These are phyloP conservation scores for Sporobolomyces phaffii DNA, from an alignment of 768 basidiomycete genomes.

Conservation along the genomic window DNA sequence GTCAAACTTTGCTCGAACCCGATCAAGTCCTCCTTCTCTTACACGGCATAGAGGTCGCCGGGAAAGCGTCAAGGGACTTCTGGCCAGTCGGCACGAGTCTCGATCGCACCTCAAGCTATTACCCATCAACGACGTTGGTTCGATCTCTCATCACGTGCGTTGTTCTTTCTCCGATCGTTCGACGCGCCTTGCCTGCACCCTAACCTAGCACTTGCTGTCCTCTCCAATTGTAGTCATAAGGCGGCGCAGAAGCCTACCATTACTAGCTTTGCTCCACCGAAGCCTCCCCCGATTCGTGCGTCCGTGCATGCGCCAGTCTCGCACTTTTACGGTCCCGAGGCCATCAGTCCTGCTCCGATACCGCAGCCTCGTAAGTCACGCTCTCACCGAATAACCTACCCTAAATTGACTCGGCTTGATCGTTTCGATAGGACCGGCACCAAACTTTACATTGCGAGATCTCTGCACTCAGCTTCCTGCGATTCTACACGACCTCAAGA, in stretches of 20 bases:
- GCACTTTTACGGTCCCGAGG: background rate
- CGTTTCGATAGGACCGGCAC: too few species aligned
- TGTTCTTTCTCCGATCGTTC: background rate
- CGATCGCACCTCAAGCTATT: background rate
- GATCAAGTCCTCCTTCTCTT: background rate
- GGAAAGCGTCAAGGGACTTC: conserved; percentile 6
- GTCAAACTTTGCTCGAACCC: background rate
- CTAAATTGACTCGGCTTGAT: too few species aligned
- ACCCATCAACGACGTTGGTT: background rate
- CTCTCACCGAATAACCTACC: background rate
- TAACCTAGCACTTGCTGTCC: background rate
- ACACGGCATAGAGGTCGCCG: background rate
- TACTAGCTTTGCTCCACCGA: conserved; percentile 1
- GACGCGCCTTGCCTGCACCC: background rate
- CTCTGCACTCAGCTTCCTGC: background rate
- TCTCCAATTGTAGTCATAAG: background rate
- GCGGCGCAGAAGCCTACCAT: background rate
- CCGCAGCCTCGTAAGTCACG: background rate
- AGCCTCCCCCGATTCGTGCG: background rate
- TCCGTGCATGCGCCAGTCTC: background rate
- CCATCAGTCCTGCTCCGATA: background rate
- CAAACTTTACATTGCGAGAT: background rate
- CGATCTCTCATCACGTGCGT: background rate
- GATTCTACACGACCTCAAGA: background rate
- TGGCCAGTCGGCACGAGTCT: conserved; percentile 13